These are phyloP conservation scores for Iris pallida DNA, from an alignment of 116 monocot genomes.

Conservation along the genomic window DNA sequence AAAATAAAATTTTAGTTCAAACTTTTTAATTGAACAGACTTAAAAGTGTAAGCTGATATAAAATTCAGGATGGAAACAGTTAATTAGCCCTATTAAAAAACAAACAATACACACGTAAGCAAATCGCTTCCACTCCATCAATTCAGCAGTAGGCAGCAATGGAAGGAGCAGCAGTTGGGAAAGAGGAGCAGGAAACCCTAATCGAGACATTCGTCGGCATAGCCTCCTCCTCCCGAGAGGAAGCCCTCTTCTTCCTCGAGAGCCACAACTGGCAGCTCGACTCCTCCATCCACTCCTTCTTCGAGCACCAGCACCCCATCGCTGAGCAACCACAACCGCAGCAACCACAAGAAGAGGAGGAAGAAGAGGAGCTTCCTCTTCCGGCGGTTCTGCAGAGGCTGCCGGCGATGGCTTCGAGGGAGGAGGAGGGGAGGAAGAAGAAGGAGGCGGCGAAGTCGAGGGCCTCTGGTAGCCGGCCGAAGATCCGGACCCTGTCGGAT, in stretches of 20 bases:
- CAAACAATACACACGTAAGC: too few species aligned
- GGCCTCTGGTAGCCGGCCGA: constrained; percentile 22
- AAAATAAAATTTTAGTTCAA: too few species aligned
- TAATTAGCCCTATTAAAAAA: too few species aligned
- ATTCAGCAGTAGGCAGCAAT: too few species aligned
- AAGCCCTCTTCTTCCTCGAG: constrained; percentile 71
- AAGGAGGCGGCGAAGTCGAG: constrained; percentile 13
- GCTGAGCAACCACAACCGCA: neutral
- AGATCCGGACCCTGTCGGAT: constrained; percentile 72
- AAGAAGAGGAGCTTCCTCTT: neutral
- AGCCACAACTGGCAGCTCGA: constrained; percentile 64
- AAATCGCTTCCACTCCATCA: too few species aligned
- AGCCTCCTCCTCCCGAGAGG: constrained; percentile 49
- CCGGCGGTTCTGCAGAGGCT: neutral
- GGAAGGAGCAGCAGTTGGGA: too few species aligned
- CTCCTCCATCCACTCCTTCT: constrained; percentile 63
- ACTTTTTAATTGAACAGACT: too few species aligned
- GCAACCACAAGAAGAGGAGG: neutral
- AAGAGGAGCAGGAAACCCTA: too few species aligned
- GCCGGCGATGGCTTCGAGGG: neutral
- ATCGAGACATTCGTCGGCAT: constrained; percentile 32
- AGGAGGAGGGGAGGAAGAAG: neutral
- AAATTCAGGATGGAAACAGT: too few species aligned
- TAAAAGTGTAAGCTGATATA: too few species aligned
- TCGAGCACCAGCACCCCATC: constrained; percentile 17